These are phyloP conservation scores for Cercospora sojina DNA, from an alignment of 2,329 filamentous ascomycete genomes.

Conservation along the genomic window DNA sequence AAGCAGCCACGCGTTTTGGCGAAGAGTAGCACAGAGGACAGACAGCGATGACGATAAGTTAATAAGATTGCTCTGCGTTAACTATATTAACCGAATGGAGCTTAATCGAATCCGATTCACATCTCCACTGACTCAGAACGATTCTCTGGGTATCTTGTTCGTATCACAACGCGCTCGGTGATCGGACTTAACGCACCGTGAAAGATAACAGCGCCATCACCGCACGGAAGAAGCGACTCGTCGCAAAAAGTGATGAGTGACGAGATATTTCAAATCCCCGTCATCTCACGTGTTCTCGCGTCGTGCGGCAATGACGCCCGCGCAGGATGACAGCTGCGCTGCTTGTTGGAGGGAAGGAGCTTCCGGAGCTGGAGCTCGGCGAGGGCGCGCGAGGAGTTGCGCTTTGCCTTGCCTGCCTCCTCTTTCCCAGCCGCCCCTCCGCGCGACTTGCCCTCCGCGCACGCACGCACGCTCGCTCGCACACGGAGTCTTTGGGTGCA, in stretches of 20 bases:
- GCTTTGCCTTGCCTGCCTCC: not conserved
- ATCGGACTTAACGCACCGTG: not conserved
- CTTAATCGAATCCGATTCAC: not conserved
- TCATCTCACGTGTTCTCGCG: constrained; percentile 6
- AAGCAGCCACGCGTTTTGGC: not conserved
- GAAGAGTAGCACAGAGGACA: not conserved
- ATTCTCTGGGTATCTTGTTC: not conserved
- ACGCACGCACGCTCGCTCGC: not conserved
- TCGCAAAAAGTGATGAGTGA: not conserved
- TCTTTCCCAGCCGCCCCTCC: not conserved
- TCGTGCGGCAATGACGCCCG: not conserved
- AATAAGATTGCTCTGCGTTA: not conserved
- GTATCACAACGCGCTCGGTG: not conserved
- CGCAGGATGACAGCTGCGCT: not conserved
- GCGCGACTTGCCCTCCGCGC: not conserved
- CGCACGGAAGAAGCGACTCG: not conserved
- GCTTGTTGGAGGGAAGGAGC: not conserved
- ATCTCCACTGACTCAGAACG: not conserved
- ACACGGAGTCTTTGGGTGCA: not conserved
- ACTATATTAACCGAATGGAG: not conserved
- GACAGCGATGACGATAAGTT: not conserved
- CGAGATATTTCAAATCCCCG: not conserved
- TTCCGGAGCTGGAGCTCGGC: not conserved
- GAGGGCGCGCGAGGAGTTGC: not conserved
- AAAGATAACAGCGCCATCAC: not conserved